Base-by-base conservation (phyloP, 2,329 filamentous ascomycete genomes). In the Dryadomyces quercivorus region DNA sequence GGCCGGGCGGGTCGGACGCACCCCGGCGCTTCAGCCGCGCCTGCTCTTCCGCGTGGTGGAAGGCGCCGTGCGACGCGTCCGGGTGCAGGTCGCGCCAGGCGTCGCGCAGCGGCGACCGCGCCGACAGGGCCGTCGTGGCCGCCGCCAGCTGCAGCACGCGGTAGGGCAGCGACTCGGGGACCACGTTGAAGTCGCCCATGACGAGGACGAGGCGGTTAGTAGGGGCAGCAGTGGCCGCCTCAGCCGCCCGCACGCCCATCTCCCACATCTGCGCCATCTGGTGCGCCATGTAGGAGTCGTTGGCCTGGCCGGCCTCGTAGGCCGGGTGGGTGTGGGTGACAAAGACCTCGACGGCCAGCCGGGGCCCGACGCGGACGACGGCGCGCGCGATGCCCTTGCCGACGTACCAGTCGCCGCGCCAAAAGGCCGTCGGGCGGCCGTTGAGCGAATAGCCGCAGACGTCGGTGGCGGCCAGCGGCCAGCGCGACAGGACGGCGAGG, bases 161-260 rank as follows among this genome's bases (percentile, higher is more conserved):
- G 70, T 97, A 88, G 36, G 87, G 85, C 58, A 95, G 80, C 26
- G 88, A 94, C 44, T 85, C 70, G 0, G 93, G 93, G n/a, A 89
- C 74, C 86, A 95, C 95, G 71, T 97, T 97, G 73, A 97, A 96
- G 72, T 97, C 93, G 26, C 93, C 93, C 53, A 95, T 73, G 6
- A 84, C 91, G 46, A 97, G 73, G 52, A 91, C 90, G 34, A 97
- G 75, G 66, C 92, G 87, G 7, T 90, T 89, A 15, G 85, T n/a
- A n/a, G n/a, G n/a, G n/a, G n/a, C n/a, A n/a, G n/a, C n/a, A 76
- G 90, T 86, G 1, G 84, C 79, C 47, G 92, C 91, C 56, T 81
- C 86, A 50, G 88, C 83, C 72, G 96, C 85, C 47, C 95, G 76
- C 68, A 95, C 95, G 53, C 91, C 80, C 56, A 96, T 87, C 66